Percentiles rank a stretch among this genome's conserved stretches.
phyloP scores from a whole-genome alignment of 2,329 filamentous ascomycete genomes.

The Pseudogymnoascus sp. region DNA sequence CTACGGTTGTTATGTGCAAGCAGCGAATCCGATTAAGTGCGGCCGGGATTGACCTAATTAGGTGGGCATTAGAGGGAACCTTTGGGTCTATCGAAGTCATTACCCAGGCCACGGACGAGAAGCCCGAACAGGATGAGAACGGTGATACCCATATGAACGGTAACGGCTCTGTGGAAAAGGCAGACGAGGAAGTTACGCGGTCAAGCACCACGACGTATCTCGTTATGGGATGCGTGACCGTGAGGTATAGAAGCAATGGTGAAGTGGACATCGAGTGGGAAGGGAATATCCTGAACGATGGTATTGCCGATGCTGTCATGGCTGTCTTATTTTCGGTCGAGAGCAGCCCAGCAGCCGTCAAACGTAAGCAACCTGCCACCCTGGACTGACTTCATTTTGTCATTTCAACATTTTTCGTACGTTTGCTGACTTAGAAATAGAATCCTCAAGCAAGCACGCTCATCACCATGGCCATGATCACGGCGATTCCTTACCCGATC shows the following conservation, averaged over 20 bases:
- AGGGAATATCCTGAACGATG: slow-evolving; percentile 94
- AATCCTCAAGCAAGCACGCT: slow-evolving; percentile 51
- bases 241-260: slow-evolving; percentile 69
- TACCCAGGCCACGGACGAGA: slow-evolving; percentile 35
- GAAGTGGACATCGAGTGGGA: slow-evolving; percentile 94
- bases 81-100: slow-evolving; percentile 79
- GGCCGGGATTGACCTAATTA: slow-evolving; percentile 83
- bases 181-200: slow-evolving; percentile 56
- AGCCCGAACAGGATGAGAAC: slow-evolving; percentile 35
- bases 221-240: slow-evolving; percentile 84
- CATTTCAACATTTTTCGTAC: background rate
- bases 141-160: slow-evolving; percentile 32
- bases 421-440: slow-evolving; percentile 30
- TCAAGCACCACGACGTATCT: slow-evolving; percentile 49
- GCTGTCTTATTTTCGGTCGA: slow-evolving; percentile 88
- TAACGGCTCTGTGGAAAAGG: slow-evolving; percentile 41
- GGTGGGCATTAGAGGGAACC: slow-evolving; percentile 88
- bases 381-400: slow-evolving; percentile 12
- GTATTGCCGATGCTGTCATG: slow-evolving; percentile 95
- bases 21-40: slow-evolving; percentile 83
- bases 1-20: slow-evolving; percentile 87
- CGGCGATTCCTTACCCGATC: slow-evolving; percentile 35
- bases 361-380: slow-evolving; percentile 51
- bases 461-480: slow-evolving; percentile 43
- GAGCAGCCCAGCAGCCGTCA: slow-evolving; percentile 88